Percentiles rank a stretch among this genome's conserved stretches.
Conservation (phyloP, 257 asterid species). For the Henckelia pumila region DNA sequence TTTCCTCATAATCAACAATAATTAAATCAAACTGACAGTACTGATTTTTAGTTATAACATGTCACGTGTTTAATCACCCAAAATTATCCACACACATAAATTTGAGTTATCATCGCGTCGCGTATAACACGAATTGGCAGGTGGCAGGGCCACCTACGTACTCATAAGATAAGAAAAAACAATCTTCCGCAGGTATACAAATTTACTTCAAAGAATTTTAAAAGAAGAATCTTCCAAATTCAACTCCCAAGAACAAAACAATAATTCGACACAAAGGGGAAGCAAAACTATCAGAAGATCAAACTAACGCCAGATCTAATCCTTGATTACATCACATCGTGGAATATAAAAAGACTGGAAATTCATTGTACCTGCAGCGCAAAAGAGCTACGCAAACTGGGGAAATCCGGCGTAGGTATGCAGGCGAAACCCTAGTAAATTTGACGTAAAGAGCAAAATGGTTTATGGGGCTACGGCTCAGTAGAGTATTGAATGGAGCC, state of each 20-base stretch:
- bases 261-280: background rate
- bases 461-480: background rate
- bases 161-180: background rate
- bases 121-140: background rate
- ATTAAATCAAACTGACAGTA: no score
- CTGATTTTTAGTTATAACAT: no score
- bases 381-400: background rate
- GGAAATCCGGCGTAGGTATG: slow-evolving; percentile 18
- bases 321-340: background rate
- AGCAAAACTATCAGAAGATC: background rate
- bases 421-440: slow-evolving; percentile 7
- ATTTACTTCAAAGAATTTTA: no score
- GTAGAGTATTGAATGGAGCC: background rate
- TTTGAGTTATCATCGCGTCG: no score
- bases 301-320: background rate
- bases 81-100: no score
- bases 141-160: background rate
- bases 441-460: background rate
- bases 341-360: background rate
- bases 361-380: slow-evolving; percentile 22
- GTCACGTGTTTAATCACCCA: no score
- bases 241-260: background rate
- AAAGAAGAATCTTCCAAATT: background rate
- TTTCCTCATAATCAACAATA: no score
- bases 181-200: background rate